phyloP scores from a whole-genome alignment of 306 rosid genomes.

The Alnus glutinosa region DNA sequence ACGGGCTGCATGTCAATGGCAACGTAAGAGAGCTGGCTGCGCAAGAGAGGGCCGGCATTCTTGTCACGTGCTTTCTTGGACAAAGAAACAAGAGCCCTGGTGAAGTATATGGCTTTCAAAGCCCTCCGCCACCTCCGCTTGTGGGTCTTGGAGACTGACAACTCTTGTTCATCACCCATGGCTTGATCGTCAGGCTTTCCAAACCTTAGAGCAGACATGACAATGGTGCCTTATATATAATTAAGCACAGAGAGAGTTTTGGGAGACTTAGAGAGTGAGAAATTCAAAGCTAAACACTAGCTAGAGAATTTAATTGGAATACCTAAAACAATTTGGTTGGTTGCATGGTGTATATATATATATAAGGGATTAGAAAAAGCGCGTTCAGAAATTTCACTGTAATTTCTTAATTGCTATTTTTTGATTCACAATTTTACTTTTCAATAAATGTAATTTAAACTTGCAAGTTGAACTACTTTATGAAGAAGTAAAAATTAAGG shows the following conservation, averaged over 20 bases:
- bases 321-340: too few relatives aligned
- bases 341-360: too few relatives aligned
- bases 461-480: too few relatives aligned
- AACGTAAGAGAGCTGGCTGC: conserved; percentile 14
- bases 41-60: conserved; percentile 6
- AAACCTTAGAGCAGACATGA: not conserved
- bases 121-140: conserved; percentile 27
- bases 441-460: too few relatives aligned
- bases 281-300: too few relatives aligned
- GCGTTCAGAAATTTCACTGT: too few relatives aligned
- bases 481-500: too few relatives aligned
- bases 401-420: too few relatives aligned
- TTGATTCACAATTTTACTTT: too few relatives aligned
- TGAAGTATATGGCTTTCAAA: conserved; percentile 24
- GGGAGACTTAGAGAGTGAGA: too few relatives aligned
- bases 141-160: not conserved
- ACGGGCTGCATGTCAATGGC: conserved; percentile 3
- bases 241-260: not conserved
- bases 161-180: not conserved
- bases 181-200: not conserved
- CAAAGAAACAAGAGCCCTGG: conserved; percentile 17
- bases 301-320: too few relatives aligned
- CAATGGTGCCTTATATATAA: not conserved
- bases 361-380: too few relatives aligned
- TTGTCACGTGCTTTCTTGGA: not conserved